Conservation (phyloP, 208 protist species). For the Wallacemonas sp. region DNA sequence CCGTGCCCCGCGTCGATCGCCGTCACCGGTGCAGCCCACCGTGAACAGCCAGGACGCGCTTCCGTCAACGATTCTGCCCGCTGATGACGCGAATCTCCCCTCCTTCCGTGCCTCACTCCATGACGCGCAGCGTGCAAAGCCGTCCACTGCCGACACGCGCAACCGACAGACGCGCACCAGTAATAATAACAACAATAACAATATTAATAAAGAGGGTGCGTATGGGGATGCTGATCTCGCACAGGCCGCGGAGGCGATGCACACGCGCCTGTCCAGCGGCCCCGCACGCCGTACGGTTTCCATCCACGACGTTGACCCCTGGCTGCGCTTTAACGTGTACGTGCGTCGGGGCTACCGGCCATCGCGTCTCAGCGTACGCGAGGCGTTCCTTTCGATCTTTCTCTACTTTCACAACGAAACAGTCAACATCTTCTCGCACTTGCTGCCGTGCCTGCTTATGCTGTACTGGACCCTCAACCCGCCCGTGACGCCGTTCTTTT, state of each 20-base stretch:
- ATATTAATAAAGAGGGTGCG: too few relatives aligned
- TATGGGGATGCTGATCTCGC: too few relatives aligned
- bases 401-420: conserved; percentile 66
- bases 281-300: conserved; percentile 25
- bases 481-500: conserved; percentile 23
- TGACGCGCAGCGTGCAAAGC: background rate
- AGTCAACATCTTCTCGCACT: conserved; percentile 56
- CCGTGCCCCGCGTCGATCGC: background rate
- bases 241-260: background rate
- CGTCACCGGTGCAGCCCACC: background rate
- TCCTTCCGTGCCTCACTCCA: background rate
- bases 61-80: conserved; percentile 1
- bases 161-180: too few relatives aligned
- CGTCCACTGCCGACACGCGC: too few relatives aligned
- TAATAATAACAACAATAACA: too few relatives aligned
- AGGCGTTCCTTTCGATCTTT: conserved; percentile 47
- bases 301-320: conserved; percentile 57
- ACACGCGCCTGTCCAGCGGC: background rate
- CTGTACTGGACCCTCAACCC: conserved; percentile 32
- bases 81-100: background rate
- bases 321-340: conserved; percentile 69
- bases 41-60: background rate
- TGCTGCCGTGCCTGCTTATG: conserved; percentile 41
- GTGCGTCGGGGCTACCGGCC: conserved; percentile 62
- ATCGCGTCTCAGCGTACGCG: conserved; percentile 31